These are phyloP conservation scores for Thermochaetoides thermophila DNA, from an alignment of 495 filamentous ascomycete genomes.

Conservation along the genomic window DNA sequence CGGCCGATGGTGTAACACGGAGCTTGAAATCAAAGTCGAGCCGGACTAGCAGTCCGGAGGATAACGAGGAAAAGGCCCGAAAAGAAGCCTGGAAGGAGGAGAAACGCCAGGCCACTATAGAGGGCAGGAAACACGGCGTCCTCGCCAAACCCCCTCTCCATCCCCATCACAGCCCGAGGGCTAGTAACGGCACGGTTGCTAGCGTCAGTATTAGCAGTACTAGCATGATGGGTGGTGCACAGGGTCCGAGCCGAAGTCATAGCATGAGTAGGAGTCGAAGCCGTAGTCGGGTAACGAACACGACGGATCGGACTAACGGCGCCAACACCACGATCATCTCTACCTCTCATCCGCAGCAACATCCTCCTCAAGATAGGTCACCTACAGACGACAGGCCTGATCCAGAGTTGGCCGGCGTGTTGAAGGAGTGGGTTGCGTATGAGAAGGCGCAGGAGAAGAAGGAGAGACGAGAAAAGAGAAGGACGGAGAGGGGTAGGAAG, in stretches of 20 bases:
- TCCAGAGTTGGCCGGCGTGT: not conserved
- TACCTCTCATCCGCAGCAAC: too few species aligned
- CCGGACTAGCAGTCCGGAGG: not conserved
- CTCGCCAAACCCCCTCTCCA: conserved; percentile 2
- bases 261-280: too few species aligned
- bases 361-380: not conserved
- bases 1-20: conserved; percentile 1
- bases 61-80: not conserved
- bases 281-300: too few species aligned
- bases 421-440: conserved; percentile 1
- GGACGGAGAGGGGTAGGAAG: too few species aligned
- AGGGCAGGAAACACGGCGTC: not conserved
- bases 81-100: not conserved
- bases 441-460: not conserved
- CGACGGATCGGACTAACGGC: too few species aligned
- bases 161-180: too few species aligned
- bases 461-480: not conserved
- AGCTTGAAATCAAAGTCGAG: not conserved
- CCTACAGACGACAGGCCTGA: not conserved
- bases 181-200: too few species aligned
- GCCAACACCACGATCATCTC: too few species aligned
- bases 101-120: not conserved
- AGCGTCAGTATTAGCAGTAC: too few species aligned
- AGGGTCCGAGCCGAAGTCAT: too few species aligned
- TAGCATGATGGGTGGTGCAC: too few species aligned